Base-by-base conservation (phyloP, 2,329 filamentous ascomycete genomes). In the Alternaria incomplexa region DNA sequence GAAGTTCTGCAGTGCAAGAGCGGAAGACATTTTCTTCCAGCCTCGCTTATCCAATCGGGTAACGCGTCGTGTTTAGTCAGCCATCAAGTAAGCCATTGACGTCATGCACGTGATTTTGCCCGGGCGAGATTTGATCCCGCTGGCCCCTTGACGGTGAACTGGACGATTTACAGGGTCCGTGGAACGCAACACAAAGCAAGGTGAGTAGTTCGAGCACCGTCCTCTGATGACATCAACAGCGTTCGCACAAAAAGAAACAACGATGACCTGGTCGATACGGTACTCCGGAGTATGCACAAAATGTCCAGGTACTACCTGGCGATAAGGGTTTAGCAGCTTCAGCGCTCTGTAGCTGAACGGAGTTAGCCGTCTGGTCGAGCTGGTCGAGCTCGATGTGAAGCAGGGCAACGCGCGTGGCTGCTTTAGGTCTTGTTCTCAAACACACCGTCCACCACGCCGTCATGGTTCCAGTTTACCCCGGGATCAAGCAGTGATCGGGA, bases 21-120 rank as follows among this genome's bases (percentile, higher is more conserved):
- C 56, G 56, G 54, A 59, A 51, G 44, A 62, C 43, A 62, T 63
- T 55, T 56, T 26, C 28, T 36, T 36, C 30, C 51, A 46, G 15
- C 23, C 26, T 62, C 61, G 63, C 63, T 65, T 63, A 58, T 13
- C 51, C 10, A 59, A 57, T 36, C 43, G 20, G 46, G 63, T 13
- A 63, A 45, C 30, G 60, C 60, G 59, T 8, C 4, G 2, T 10
- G 15, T 30, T 65, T 59, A 59, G 59, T 65, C 52, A 60, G 30
- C 46, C 20, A 10, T 20, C 50, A 43, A 59, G 59, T 60, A 52
- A 60, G 30, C 46, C 20, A 10, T 20, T 54, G 60, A 65, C 53
- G 63, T 65, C 59, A 65, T 13, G 2, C 22, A 22, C 20, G n/a
- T 23, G 20, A 36, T 11, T 6, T 9, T n/a, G 26, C 25, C 15